Base-by-base conservation (phyloP, 139 green algal species). In the Axilococcus clingmanii region DNA sequence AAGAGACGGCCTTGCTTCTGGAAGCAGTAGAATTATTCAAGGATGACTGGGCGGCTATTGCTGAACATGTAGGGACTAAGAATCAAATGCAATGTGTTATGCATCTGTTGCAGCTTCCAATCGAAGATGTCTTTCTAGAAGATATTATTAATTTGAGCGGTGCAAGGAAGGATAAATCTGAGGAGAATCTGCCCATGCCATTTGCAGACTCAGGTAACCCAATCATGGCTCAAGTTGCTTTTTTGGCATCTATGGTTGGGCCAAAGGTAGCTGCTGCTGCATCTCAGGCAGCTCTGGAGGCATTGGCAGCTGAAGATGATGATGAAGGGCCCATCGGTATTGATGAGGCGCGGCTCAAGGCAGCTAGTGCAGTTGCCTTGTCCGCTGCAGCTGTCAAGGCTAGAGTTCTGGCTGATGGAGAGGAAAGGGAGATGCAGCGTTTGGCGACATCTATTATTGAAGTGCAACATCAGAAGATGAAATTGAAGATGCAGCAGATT, bases 31-130 rank as follows among this genome's bases (percentile, higher is more conserved):
- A 96, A 65, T 35, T 85, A 42, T 77, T 82, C 44, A 81, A 79
- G 9, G 91, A 96, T 34, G 66, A 82, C 41, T 97, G 90, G 90
- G 52, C 48, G 4, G 54, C 75, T 28, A 76, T 97, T 11, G 78
- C 89, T 0, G 78, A 87, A 48, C 82, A 94, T 45, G 90, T 97
- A 41, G 82, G 77, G 41, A 87, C 65, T 11, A 85, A 84, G 44
- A 80, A 44, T 11, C 55, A 69, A 57, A 57, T 87, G 33, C 68
- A 94, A 63, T 97, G 90, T 68, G 67, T 95, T 23, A 48, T 76
- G 27, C 82, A 85, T 59, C 96, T 97, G 57, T 50, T 97, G 48
- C 57, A 69, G 62, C 55, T 97, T 59, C 85, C 89, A 19, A 94
- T 94, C 0, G 86, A 97, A 47, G 90, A 97, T 33, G n/a, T n/a